phyloP scores from a whole-genome alignment of 2,329 filamentous ascomycete species.

The Drechslerella stenobrocha region DNA sequence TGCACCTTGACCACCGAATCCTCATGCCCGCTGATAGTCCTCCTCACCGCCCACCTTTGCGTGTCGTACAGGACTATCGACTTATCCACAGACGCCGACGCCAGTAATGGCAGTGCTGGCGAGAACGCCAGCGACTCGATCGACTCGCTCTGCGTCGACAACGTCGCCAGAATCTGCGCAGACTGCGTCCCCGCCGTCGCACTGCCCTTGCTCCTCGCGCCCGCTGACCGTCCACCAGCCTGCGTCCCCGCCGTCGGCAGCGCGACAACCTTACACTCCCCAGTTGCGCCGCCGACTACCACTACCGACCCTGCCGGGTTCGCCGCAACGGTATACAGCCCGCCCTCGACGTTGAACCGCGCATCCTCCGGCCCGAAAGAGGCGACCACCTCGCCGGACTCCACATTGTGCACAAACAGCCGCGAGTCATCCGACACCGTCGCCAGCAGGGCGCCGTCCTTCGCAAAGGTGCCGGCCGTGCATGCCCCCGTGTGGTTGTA shows the following conservation, averaged over 20 bases:
- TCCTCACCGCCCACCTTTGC: slow-evolving; percentile 76
- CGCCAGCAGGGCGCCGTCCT: slow-evolving; percentile 81
- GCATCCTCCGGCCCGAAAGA: slow-evolving; percentile 79
- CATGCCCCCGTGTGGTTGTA: slow-evolving; percentile 85
- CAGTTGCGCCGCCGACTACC: slow-evolving; percentile 84
- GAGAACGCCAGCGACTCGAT: slow-evolving; percentile 77
- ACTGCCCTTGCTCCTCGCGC: slow-evolving; percentile 56
- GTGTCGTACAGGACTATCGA: slow-evolving; percentile 86
- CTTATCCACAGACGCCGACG: slow-evolving; percentile 71
- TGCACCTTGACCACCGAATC: slow-evolving; percentile 90
- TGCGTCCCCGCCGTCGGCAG: slow-evolving; percentile 65
- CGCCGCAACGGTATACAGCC: slow-evolving; percentile 83
- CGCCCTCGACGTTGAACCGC: slow-evolving; percentile 87
- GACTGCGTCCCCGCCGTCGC: slow-evolving; percentile 59
- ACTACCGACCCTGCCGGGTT: slow-evolving; percentile 77
- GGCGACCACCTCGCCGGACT: slow-evolving; percentile 68
- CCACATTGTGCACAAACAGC: slow-evolving; percentile 87
- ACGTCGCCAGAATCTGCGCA: slow-evolving; percentile 75
- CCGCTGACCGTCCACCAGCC: slow-evolving; percentile 53
- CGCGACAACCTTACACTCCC: slow-evolving; percentile 80
- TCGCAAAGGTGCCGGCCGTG: slow-evolving; percentile 88
- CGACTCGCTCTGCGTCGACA: slow-evolving; percentile 76
- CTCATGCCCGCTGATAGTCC: slow-evolving; percentile 83
- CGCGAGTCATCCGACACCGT: slow-evolving; percentile 87
- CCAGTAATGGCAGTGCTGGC: slow-evolving; percentile 62